phyloP scores from a whole-genome alignment of 2,329 filamentous ascomycete species.

The Alternaria consortialis region DNA sequence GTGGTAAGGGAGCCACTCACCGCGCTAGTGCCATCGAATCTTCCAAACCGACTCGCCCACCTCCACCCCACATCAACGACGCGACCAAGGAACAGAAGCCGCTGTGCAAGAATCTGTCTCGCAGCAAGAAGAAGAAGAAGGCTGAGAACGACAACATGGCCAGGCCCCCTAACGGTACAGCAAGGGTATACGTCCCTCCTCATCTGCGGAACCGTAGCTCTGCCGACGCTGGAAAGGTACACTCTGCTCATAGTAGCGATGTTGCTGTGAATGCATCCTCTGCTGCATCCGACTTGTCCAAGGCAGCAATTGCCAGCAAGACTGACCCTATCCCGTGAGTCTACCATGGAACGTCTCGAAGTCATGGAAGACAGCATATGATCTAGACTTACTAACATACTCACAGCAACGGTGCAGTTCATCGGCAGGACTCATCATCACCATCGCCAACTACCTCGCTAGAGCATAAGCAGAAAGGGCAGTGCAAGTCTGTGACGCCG shows the following conservation, averaged over 20 bases:
- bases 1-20: constrained; percentile 11
- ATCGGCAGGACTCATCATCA: neutral
- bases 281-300: constrained; percentile 17
- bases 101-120: neutral
- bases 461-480: neutral
- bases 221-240: constrained; percentile 4
- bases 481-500: constrained; percentile 26
- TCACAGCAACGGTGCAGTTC: neutral
- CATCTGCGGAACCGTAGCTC: constrained; percentile 31
- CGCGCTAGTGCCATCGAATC: constrained; percentile 7
- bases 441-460: constrained; percentile 11
- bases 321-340: constrained; percentile 23
- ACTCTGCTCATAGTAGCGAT: constrained; percentile 8
- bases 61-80: neutral
- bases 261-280: constrained; percentile 6
- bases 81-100: neutral
- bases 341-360: neutral
- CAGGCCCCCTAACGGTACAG: constrained; percentile 2
- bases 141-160: constrained; percentile 14
- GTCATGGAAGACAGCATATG: neutral
- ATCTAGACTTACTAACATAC: neutral
- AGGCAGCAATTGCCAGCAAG: neutral
- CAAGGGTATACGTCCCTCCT: constrained; percentile 32
- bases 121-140: constrained; percentile 10
- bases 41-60: constrained; percentile 1